Conservation (phyloP, 2,329 filamentous ascomycete species). For the Leptographium flavum region DNA sequence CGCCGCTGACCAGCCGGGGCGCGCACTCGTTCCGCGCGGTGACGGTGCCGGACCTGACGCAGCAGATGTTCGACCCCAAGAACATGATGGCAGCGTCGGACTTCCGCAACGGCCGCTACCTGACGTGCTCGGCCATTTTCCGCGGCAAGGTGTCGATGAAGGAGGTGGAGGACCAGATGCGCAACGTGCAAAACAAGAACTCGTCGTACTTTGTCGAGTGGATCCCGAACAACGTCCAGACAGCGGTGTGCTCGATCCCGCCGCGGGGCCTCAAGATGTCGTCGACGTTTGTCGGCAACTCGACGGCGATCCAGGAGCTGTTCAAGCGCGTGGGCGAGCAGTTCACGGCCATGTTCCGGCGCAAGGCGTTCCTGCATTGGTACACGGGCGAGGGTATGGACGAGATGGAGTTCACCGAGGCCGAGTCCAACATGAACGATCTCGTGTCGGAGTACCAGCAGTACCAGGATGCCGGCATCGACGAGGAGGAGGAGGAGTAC, state of each 20-base stretch:
- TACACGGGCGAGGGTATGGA: conserved; percentile 99
- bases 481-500: conserved; percentile 94
- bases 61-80: conserved; percentile 99
- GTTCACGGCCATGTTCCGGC: conserved; percentile 99
- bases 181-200: conserved; percentile 99
- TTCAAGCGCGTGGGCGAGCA: conserved; percentile 99
- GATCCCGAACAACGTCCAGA: conserved; percentile 99
- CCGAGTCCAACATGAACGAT: conserved; percentile 99
- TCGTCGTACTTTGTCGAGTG: conserved; percentile 98
- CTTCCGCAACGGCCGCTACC: conserved; percentile 99
- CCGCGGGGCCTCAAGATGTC: conserved; percentile 98
- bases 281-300: conserved; percentile 97
- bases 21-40: conserved; percentile 95
- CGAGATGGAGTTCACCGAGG: conserved; percentile 99
- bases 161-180: conserved; percentile 99
- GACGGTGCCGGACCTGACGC: conserved; percentile 93
- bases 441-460: conserved; percentile 99
- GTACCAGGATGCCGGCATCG: conserved; percentile 97
- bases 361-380: conserved; percentile 99
- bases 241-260: conserved; percentile 95
- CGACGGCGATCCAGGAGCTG: conserved; percentile 98
- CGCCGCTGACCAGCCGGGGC: conserved; percentile 76
- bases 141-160: conserved; percentile 99
- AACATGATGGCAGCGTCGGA: conserved; percentile 99
- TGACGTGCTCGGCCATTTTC: conserved; percentile 99